Evolutionary conservation across 768 basidiomycete species (phyloP).

Genomic region (Tulasnella sp.): DNA sequence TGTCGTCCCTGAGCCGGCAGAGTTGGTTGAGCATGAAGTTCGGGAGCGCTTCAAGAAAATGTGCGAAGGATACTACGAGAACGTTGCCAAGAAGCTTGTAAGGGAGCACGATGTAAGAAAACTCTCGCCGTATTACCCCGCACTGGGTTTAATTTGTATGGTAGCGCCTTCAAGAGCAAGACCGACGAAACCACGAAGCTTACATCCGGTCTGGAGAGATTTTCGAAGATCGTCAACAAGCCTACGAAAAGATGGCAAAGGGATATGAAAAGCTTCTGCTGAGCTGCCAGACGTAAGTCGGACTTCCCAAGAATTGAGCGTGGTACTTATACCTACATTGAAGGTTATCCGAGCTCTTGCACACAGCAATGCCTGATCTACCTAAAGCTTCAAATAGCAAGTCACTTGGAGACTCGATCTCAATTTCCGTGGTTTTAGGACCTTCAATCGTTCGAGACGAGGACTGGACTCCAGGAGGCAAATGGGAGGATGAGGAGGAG

Average conservation of each 20-base stretch:
- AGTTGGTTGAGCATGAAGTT: constrained; percentile 74
- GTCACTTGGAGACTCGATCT: constrained; percentile 52
- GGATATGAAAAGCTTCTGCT: constrained; percentile 83
- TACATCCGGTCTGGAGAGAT: constrained; percentile 99
- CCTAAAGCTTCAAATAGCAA: constrained; percentile 66
- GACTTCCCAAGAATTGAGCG: neutral
- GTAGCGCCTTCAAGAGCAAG: constrained; percentile 92
- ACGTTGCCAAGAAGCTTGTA: constrained; percentile 79
- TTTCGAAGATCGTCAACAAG: constrained; percentile 97
- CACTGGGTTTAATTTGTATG: neutral
- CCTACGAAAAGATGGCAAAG: constrained; percentile 97
- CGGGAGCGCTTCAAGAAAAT: constrained; percentile 83
- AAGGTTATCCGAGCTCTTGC: constrained; percentile 86
- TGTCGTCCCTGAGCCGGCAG: constrained; percentile 34
- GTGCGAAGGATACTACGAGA: constrained; percentile 90
- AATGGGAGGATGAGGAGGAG: constrained; percentile 99
- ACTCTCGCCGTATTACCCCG: neutral
- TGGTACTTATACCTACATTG: neutral
- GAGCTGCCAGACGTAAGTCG: constrained; percentile 78
- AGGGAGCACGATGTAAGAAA: constrained; percentile 77
- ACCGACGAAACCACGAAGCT: constrained; percentile 93
- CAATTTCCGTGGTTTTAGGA: constrained; percentile 43
- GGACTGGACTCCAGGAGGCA: constrained; percentile 50
- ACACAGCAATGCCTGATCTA: constrained; percentile 67
- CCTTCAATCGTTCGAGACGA: constrained; percentile 47